Percentiles rank a stretch among this genome's conserved stretches.
Evolutionary conservation across 805 yeast species (phyloP).

Genomic region (Wickerhamiella brachini): DNA sequence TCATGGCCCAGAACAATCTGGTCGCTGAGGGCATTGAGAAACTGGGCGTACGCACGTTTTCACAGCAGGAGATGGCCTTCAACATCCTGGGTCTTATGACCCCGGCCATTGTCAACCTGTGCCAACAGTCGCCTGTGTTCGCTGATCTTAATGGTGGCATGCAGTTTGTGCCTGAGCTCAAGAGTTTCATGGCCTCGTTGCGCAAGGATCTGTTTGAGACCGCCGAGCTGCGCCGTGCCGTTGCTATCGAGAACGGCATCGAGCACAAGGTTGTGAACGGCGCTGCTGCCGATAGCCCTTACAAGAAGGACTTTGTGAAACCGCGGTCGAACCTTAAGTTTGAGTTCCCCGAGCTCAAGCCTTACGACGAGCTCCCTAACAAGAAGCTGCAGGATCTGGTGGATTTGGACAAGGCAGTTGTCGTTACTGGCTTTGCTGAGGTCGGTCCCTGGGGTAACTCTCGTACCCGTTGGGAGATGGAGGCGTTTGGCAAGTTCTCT

Average conservation of each 20-base stretch:
- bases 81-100: conserved; percentile 88
- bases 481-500: conserved; percentile 85
- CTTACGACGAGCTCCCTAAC: conserved; percentile 47
- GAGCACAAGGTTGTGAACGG: conserved; percentile 83
- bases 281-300: conserved; percentile 75
- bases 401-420: conserved; percentile 83
- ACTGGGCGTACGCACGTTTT: conserved; percentile 93
- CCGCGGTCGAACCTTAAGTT: conserved; percentile 94
- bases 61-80: conserved; percentile 99
- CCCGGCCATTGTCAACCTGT: conserved; percentile 68
- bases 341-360: conserved; percentile 78
- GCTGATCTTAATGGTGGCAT: conserved; percentile 99
- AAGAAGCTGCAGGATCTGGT: conserved; percentile 74
- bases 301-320: conserved; percentile 58
- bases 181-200: conserved; percentile 68
- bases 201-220: conserved; percentile 63
- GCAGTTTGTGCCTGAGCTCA: conserved; percentile 82
- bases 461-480: conserved; percentile 99
- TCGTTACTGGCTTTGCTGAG: conserved; percentile 95
- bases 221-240: conserved; percentile 89
- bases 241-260: conserved; percentile 80
- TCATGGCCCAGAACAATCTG: conserved; percentile 93
- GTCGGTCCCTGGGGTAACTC: conserved; percentile 99
- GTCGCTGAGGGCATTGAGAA: conserved; percentile 96
- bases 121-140: conserved; percentile 89